Evolutionary conservation across 2,329 filamentous ascomycete species (phyloP).

Genomic region (Elsinoe arachidis): DNA sequence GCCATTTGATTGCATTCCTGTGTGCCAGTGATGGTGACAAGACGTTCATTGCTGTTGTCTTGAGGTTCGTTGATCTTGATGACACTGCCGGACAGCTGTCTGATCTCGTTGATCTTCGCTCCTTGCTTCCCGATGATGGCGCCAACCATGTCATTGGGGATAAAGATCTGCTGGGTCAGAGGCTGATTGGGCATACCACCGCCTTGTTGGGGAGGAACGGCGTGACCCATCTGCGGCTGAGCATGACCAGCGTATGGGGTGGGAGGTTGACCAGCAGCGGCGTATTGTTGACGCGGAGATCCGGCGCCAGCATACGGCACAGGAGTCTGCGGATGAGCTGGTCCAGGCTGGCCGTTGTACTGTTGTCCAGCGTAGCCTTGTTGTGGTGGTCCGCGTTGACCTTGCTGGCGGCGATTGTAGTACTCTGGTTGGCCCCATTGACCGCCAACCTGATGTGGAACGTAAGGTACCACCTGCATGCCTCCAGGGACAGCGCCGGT

Average conservation of each 20-base stretch:
- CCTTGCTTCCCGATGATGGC: constrained; percentile 98
- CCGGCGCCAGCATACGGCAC: constrained; percentile 65
- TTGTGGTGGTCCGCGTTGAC: constrained; percentile 59
- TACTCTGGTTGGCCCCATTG: constrained; percentile 88
- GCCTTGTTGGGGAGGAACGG: constrained; percentile 64
- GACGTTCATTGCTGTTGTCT: constrained; percentile 95
- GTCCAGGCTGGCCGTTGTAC: constrained; percentile 42
- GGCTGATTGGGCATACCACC: constrained; percentile 70
- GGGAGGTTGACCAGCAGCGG: constrained; percentile 70
- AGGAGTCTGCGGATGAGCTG: constrained; percentile 46
- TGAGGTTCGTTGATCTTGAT: constrained; percentile 99
- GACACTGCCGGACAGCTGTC: constrained; percentile 91
- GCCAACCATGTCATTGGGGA: constrained; percentile 98
- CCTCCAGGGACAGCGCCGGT: constrained; percentile 90
- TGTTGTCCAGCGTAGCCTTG: constrained; percentile 54
- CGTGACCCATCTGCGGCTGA: constrained; percentile 48
- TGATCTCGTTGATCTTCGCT: constrained; percentile 98
- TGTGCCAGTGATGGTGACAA: constrained; percentile 95
- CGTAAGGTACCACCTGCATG: constrained; percentile 98
- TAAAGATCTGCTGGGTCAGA: constrained; percentile 96
- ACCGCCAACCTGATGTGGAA: constrained; percentile 83
- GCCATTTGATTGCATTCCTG: constrained; percentile 99
- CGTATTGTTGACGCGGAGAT: constrained; percentile 67
- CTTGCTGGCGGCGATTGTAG: constrained; percentile 61
- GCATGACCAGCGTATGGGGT: constrained; percentile 59